Evolutionary conservation across 371 early-diverging fungal genomes (phyloP), one percentile per base, ranked within the genome.

Genomic region (Rhizopus stolonifer): DNA sequence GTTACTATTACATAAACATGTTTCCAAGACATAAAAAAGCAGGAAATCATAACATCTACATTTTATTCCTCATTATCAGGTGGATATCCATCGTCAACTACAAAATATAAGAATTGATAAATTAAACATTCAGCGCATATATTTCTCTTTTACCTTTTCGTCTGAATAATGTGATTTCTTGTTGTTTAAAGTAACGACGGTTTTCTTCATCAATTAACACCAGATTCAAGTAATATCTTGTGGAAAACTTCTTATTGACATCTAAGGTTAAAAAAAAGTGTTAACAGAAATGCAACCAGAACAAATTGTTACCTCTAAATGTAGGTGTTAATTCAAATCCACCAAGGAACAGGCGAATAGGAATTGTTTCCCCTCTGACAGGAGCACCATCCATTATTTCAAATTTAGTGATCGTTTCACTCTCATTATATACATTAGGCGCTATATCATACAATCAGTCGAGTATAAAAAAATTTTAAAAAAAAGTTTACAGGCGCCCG

Each of bases 371-470:
- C n/a, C 95, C 96, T 60, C 94, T 79, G 7, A 96, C 95, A 21
- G 99, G 98, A 18, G 97, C 96, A 5, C 99, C 99, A 71, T 99
- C 99, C 98, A 99, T 97, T 64, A 99, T 97, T 67, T 99, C 98
- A 65, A 94, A 98, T 70, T 94, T 95, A 47, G 97, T 95, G 26
- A 99, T 87, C 0, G 95, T 97, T 71, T 99, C 98, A 66, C 92
- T 94, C 76, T 98, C 98, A 63, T 95, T 95, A 76, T 94, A 95
- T 65, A 95, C 90, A 63, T 95, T 97, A 11, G 95, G 96, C 25
- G 90, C 93, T 69, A 39, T 18, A 36, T n/a, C n/a, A n/a, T n/a
- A n/a, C n/a, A n/a, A n/a, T n/a, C n/a, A n/a, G n/a, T n/a, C n/a
- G n/a, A n/a, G n/a, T n/a, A n/a, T n/a, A n/a, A n/a, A n/a, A n/a